A percentile compares a stretch with the other conserved stretches of the same genome.
Conservation (phyloP, 2,329 filamentous ascomycete species). For the Talaromyces amestolkiae region DNA sequence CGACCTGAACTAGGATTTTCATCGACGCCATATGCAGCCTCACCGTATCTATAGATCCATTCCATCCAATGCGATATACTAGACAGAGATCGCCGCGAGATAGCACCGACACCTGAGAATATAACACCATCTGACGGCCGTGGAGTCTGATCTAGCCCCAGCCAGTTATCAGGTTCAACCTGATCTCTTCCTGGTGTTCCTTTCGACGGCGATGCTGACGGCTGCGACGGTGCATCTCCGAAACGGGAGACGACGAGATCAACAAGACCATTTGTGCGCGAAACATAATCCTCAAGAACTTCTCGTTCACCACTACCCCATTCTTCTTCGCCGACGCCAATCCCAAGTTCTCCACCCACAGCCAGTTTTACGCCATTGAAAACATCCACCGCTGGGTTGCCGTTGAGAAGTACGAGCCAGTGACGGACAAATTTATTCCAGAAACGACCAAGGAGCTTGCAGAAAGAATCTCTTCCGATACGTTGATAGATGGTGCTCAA, state of each 20-base stretch:
- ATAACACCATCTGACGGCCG: constrained; percentile 76
- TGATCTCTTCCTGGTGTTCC: constrained; percentile 18
- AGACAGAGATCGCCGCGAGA: constrained; percentile 69
- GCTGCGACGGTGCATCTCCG: constrained; percentile 53
- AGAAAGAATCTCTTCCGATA: constrained; percentile 66
- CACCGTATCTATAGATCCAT: constrained; percentile 78
- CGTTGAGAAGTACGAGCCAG: constrained; percentile 89
- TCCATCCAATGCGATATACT: constrained; percentile 84
- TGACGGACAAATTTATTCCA: constrained; percentile 67
- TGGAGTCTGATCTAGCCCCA: constrained; percentile 68
- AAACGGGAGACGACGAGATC: constrained; percentile 88
- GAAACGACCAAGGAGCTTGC: constrained; percentile 69
- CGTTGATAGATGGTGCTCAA: constrained; percentile 68
- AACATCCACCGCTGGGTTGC: constrained; percentile 77
- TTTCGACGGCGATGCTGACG: constrained; percentile 14
- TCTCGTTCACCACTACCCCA: constrained; percentile 90
- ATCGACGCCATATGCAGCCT: constrained; percentile 77
- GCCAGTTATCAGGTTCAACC: constrained; percentile 57
- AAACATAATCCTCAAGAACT: constrained; percentile 83
- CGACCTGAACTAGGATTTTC: constrained; percentile 72
- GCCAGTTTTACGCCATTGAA: constrained; percentile 85
- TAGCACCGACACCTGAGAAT: constrained; percentile 74
- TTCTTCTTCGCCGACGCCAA: constrained; percentile 94
- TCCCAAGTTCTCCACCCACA: constrained; percentile 83
- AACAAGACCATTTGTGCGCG: constrained; percentile 75